Base-by-base conservation (phyloP, 2,329 filamentous ascomycete species). In the Macrophomina pseudophaseolina region DNA sequence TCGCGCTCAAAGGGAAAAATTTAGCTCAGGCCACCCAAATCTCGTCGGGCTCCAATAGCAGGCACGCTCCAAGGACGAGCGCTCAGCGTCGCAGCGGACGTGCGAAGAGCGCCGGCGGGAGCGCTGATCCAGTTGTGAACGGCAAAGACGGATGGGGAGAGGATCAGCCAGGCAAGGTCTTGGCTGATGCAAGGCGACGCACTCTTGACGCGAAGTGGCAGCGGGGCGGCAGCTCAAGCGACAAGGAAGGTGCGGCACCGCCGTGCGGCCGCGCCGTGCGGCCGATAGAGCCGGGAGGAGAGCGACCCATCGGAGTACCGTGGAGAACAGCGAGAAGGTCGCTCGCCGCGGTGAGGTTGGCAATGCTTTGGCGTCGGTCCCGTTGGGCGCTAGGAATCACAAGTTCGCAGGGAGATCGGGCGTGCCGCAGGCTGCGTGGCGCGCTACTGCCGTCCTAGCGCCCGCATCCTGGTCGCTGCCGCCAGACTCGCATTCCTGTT, bases 401-500 rank as follows among this genome's bases (percentile, higher is more conserved):
- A 35, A 23, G 8, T 62, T 62, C 58, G 58, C 14, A 23, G 58
- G 42, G 32, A 23, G 30, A 62, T 62, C 58, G 58, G 56, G 18
- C n/a, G 23, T 49, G n/a, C 28, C 9, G 42, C 3, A 60, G 12
- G 14, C 30, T 33, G n/a, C 18, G 56, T 30, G 58, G 40, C 42
- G 58, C 42, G 44, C 58, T 49, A 62, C 58, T 23, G n/a, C 40
- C 40, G 18, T 14, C 30, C 56, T 60, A 60, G 56, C 56, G 56
- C 38, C 18, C 42, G 42, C 56, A 60, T 49, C 58, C 58, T 49
- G 44, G 58, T 62, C 58, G 58, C 58, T 16, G n/a, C 58, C 14
- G 30, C 58, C 58, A 62, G 18, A 38, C 44, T 49, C 58, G 58
- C 58, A 62, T 62, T 59, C 58, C 58, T 49, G 58, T 49, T 62